Conservation (phyloP, 371 early-diverging fungal genomes). For the Zopfochytrium polystomum region DNA sequence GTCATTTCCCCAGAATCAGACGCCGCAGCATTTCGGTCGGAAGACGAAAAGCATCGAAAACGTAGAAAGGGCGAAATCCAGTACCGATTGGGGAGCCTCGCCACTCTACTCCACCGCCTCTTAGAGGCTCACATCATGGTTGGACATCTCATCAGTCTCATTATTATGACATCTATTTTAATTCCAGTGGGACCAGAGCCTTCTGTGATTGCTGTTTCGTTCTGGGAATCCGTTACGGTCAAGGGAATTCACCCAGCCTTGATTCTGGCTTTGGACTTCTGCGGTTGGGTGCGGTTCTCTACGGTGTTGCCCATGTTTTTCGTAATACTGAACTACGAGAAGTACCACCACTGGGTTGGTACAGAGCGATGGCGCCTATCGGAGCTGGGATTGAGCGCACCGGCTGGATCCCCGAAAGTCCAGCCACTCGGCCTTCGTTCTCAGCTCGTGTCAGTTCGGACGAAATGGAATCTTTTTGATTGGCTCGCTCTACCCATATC, state of each 20-base stretch:
- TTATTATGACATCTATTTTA: conserved; percentile 31
- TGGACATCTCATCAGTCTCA: conserved; percentile 44
- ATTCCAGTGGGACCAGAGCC: conserved; percentile 27
- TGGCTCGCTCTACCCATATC: conserved; percentile 41
- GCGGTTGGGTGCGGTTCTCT: conserved; percentile 41
- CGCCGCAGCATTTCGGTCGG: neutral
- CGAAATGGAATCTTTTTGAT: conserved; percentile 37
- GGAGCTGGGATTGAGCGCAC: neutral
- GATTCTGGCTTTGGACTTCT: conserved; percentile 30
- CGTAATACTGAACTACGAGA: conserved; percentile 46
- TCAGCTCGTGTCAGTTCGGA: conserved; percentile 27
- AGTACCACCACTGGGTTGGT: conserved; percentile 50
- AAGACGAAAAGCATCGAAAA: neutral
- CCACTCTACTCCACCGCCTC: conserved; percentile 43
- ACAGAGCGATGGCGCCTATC: conserved; percentile 43
- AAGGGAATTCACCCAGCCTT: conserved; percentile 43
- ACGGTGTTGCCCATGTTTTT: conserved; percentile 36
- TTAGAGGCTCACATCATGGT: conserved; percentile 49
- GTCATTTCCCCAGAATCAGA: neutral
- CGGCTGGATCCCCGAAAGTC: conserved; percentile 15
- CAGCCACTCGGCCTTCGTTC: conserved; percentile 45
- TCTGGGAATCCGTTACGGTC: conserved; percentile 35
- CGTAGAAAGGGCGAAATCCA: conserved; percentile 10
- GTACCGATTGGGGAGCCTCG: conserved; percentile 8
- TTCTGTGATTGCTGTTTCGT: conserved; percentile 12